Evolutionary conservation across 495 filamentous ascomycete genomes (phyloP).

Genomic region (Penicillium bialowiezense): DNA sequence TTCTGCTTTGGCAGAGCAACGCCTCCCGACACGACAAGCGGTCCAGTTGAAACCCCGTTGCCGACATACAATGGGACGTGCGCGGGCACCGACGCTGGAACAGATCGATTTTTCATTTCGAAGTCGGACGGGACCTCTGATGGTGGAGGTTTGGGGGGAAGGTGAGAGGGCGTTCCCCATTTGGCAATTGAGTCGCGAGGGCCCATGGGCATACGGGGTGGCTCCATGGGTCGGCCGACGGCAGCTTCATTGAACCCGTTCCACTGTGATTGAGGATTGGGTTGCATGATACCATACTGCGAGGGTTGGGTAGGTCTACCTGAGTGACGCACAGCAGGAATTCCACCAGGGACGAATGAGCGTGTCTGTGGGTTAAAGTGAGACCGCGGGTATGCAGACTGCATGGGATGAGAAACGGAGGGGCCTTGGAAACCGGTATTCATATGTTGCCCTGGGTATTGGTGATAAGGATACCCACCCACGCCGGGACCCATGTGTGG

Average conservation of each 20-base stretch:
- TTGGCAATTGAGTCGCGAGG: slow-evolving; percentile 47
- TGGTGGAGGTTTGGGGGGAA: slow-evolving; percentile 54
- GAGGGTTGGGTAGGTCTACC: slow-evolving; percentile 28
- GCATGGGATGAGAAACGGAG: slow-evolving; percentile 65
- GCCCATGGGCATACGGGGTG: slow-evolving; percentile 7
- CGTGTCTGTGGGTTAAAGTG: slow-evolving; percentile 92
- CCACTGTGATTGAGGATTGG: slow-evolving; percentile 29
- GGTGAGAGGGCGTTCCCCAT: slow-evolving; percentile 54
- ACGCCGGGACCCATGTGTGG: slow-evolving; percentile 28
- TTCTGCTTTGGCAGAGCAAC: slow-evolving; percentile 22
- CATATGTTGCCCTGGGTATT: slow-evolving; percentile 68
- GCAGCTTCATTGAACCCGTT: slow-evolving; percentile 34
- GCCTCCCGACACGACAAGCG: slow-evolving; percentile 45
- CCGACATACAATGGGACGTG: slow-evolving; percentile 17
- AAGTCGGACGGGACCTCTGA: slow-evolving; percentile 48
- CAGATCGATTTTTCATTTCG: slow-evolving; percentile 35
- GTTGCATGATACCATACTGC: slow-evolving; percentile 27
- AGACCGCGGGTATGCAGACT: slow-evolving; percentile 77
- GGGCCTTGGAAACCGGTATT: slow-evolving; percentile 58
- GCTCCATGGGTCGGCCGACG: slow-evolving; percentile 4
- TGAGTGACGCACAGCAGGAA: slow-evolving; percentile 28
- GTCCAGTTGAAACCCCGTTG: slow-evolving; percentile 32
- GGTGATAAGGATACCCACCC: slow-evolving; percentile 70
- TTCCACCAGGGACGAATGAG: slow-evolving; percentile 70
- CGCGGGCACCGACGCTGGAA: slow-evolving; percentile 13